These are phyloP conservation scores for Penicillium egyptiacum DNA, from an alignment of 495 filamentous ascomycete species.

Conservation along the genomic window DNA sequence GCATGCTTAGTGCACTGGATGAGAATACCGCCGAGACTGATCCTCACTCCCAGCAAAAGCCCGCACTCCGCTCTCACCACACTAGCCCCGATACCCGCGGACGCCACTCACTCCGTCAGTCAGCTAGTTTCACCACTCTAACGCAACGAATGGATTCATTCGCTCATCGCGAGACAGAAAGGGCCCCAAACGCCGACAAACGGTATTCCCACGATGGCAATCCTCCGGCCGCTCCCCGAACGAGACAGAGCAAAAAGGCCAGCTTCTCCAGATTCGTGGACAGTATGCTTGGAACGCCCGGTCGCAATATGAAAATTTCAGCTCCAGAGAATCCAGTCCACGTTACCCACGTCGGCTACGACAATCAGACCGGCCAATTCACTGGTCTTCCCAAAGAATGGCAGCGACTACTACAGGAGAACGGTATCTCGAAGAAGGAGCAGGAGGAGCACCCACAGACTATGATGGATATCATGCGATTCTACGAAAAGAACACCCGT, in stretches of 20 bases:
- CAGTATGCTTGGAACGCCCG: conserved; percentile 85
- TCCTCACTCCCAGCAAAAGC: conserved; percentile 39
- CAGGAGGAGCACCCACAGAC: conserved; percentile 94
- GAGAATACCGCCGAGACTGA: conserved; percentile 58
- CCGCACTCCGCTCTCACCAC: conserved; percentile 55
- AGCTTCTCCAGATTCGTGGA: conserved; percentile 95
- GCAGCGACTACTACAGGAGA: conserved; percentile 93
- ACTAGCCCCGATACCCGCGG: conserved; percentile 58
- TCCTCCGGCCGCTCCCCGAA: conserved; percentile 52
- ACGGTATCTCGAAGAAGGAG: conserved; percentile 93
- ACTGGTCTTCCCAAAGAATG: conserved; percentile 97
- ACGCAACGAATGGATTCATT: conserved; percentile 60
- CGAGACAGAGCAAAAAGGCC: conserved; percentile 78
- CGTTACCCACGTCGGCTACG: conserved; percentile 96
- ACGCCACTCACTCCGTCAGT: conserved; percentile 66
- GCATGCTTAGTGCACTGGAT: conserved; percentile 64
- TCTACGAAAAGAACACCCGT: conserved; percentile 91
- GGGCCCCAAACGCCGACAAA: conserved; percentile 61
- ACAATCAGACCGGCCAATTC: conserved; percentile 95
- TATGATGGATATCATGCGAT: conserved; percentile 90
- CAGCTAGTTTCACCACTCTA: conserved; percentile 70
- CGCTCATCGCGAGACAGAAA: conserved; percentile 37
- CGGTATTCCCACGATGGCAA: conserved; percentile 83
- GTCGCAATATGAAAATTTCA: conserved; percentile 82
- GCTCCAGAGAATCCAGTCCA: conserved; percentile 96